Evolutionary conservation across 108 stramenopile species (phyloP).

Genomic region (Stephanodiscus minutulus): DNA sequence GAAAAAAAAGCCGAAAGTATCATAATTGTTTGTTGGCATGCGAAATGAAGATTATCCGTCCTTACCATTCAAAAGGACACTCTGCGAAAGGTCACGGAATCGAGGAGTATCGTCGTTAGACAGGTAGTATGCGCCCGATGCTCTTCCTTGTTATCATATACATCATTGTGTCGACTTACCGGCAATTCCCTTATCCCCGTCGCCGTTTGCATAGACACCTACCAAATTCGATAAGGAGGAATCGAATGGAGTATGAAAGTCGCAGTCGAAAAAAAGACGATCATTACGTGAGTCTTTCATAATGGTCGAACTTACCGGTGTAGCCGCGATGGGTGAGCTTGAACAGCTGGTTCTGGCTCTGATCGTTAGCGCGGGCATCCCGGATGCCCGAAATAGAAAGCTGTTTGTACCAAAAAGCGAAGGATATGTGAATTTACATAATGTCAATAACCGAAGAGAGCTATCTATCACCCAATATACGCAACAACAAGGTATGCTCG

Average conservation of each 20-base stretch:
- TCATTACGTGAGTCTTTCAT: too few species aligned
- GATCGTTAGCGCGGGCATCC: slow-evolving; percentile 73
- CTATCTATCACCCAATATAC: neutral
- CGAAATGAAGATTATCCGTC: neutral
- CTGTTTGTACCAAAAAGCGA: slow-evolving; percentile 23
- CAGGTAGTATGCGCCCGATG: neutral
- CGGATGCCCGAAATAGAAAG: slow-evolving; percentile 72
- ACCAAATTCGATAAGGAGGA: slow-evolving; percentile 40
- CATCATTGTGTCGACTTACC: neutral
- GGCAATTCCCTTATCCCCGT: slow-evolving; percentile 70
- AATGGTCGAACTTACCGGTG: slow-evolving; percentile 5
- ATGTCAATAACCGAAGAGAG: neutral
- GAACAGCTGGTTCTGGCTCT: slow-evolving; percentile 84
- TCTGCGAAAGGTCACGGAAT: slow-evolving; percentile 2
- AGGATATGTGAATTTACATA: neutral
- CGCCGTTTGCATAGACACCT: slow-evolving; percentile 81
- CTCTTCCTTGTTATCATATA: neutral
- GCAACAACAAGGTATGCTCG: neutral
- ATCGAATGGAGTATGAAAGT: neutral
- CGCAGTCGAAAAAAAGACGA: neutral
- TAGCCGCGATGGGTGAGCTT: slow-evolving; percentile 65
- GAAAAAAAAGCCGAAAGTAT: neutral
- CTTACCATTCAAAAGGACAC: slow-evolving; percentile 44
- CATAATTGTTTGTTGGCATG: neutral
- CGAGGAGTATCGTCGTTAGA: neutral